Evolutionary conservation across 169 alveolate genomes (phyloP), one percentile per base, ranked within the genome.

Genomic region (Plasmodium vivax): DNA sequence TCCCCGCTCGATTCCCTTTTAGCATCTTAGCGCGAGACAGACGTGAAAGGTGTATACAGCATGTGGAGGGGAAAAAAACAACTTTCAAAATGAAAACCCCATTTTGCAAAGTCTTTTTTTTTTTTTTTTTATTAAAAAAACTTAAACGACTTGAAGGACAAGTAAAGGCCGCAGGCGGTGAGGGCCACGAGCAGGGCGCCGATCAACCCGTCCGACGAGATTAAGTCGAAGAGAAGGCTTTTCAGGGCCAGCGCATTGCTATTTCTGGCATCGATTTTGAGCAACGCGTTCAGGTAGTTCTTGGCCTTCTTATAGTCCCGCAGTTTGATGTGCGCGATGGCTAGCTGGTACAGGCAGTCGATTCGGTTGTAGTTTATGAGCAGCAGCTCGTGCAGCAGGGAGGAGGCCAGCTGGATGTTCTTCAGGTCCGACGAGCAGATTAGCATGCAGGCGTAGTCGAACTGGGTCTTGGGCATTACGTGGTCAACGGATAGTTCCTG

Each of bases 321-420:
- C 62, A 91, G 81, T 82, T 95, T 96, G 75, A 96, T 96, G 82
- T 95, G 96, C 68, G 96, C 95, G 81, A 96, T 82, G 68, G 97
- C 97, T 84, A 96, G 95, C 75, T 96, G 97, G 85, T 96, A 96
- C 93, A 96, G 84, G 38, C 97, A 95, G 41, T 95, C 92, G 23
- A 85, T 85, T 47, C 93, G 93, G 62, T 85, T 85, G 62, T 85
- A 85, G 81, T 85, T 85, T 73, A 85, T 85, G 8, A 85, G 85
- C 75, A 85, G 68, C 81, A 85, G 38, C 79, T 85, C 93, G 41
- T 85, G 93, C 62, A 85, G 58, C 41, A 85, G 56, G 19, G 93
- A 85, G 14, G 93, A 74, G 27, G 93, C 93, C 47, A 74, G 68
- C 27, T 85, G 75, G 75, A 85, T 85, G 43, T 85, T 85, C 81